Conservation (phyloP, 2,329 filamentous ascomycete genomes). For the Rachicladosporium sp. region DNA sequence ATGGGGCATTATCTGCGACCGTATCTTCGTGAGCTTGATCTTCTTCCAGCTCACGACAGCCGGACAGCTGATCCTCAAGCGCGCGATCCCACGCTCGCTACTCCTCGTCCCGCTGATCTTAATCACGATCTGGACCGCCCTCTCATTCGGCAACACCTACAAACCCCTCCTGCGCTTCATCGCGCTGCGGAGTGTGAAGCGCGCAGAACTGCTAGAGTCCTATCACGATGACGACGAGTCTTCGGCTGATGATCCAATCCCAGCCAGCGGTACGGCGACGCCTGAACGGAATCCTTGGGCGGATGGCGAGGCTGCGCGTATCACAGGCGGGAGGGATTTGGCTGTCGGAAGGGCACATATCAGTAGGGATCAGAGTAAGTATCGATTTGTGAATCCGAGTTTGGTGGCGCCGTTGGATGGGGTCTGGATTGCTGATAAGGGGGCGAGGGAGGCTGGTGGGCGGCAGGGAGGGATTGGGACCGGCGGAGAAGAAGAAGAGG, state of each 20-base stretch:
- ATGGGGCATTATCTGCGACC: slow-evolving; percentile 94
- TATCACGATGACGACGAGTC: slow-evolving; percentile 20
- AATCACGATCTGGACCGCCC: slow-evolving; percentile 78
- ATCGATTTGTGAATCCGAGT: slow-evolving; percentile 66
- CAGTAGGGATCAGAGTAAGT: slow-evolving; percentile 56
- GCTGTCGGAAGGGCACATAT: slow-evolving; percentile 51
- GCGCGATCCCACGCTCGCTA: slow-evolving; percentile 60
- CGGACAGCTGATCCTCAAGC: slow-evolving; percentile 64
- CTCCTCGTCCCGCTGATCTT: slow-evolving; percentile 65
- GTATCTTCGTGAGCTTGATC: slow-evolving; percentile 71
- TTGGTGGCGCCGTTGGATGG: slow-evolving; percentile 43
- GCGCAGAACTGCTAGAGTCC: slow-evolving; percentile 40
- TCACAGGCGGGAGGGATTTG: slow-evolving; percentile 6
- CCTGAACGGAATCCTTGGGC: slow-evolving; percentile 30
- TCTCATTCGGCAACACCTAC: slow-evolving; percentile 68
- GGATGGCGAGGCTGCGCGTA: slow-evolving; percentile 10
- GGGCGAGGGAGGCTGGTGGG: slow-evolving; percentile 2
- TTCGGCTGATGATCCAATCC: slow-evolving; percentile 2
- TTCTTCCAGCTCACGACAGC: slow-evolving; percentile 88
- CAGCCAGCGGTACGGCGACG: not conserved
- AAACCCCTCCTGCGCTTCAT: slow-evolving; percentile 87
- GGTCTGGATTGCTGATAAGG: slow-evolving; percentile 19
- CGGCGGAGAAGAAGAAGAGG: slow-evolving; percentile 1
- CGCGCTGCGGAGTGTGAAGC: slow-evolving; percentile 71
- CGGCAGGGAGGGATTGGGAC: slow-evolving; percentile 4